These are phyloP conservation scores for Paecilomyces variotii DNA, from an alignment of 2,329 filamentous ascomycete genomes.

Conservation along the genomic window DNA sequence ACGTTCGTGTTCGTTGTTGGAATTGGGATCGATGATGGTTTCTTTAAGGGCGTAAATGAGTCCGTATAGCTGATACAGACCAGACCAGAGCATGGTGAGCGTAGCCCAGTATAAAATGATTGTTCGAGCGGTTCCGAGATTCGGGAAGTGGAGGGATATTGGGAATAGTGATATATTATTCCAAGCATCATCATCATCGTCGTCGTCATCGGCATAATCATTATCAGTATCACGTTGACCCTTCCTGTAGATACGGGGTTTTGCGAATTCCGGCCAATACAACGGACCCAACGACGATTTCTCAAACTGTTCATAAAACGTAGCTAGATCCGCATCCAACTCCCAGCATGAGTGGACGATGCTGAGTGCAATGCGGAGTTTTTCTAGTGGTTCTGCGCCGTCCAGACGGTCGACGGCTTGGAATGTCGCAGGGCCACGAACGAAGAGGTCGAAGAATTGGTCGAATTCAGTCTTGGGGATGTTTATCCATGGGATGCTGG, in stretches of 20 bases:
- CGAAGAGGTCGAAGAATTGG: slow-evolving; percentile 23
- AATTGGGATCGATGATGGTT: background rate
- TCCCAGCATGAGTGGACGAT: slow-evolving; percentile 19
- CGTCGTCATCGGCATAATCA: background rate
- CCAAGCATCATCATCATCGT: background rate
- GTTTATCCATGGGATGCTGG: slow-evolving; percentile 19
- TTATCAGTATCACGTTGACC: background rate
- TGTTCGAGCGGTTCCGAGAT: slow-evolving; percentile 17
- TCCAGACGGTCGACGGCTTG: slow-evolving; percentile 9
- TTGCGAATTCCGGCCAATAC: slow-evolving; percentile 22
- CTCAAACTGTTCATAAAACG: slow-evolving; percentile 18
- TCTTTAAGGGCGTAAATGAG: slow-evolving; percentile 12
- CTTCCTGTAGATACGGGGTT: slow-evolving; percentile 3
- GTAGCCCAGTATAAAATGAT: slow-evolving; percentile 27
- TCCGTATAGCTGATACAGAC: slow-evolving; percentile 22
- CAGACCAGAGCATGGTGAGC: slow-evolving; percentile 25
- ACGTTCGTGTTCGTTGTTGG: background rate
- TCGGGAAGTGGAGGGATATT: slow-evolving; percentile 20
- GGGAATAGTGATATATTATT: slow-evolving; percentile 16
- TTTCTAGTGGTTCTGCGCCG: slow-evolving; percentile 7
- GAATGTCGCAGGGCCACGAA: slow-evolving; percentile 16
- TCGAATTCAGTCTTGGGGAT: slow-evolving; percentile 18
- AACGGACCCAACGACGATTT: slow-evolving; percentile 13
- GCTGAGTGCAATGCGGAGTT: slow-evolving; percentile 8
- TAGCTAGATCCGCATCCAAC: slow-evolving; percentile 17